Conservation (phyloP, 2,329 filamentous ascomycete genomes). For the Bipolaris gigantea region DNA sequence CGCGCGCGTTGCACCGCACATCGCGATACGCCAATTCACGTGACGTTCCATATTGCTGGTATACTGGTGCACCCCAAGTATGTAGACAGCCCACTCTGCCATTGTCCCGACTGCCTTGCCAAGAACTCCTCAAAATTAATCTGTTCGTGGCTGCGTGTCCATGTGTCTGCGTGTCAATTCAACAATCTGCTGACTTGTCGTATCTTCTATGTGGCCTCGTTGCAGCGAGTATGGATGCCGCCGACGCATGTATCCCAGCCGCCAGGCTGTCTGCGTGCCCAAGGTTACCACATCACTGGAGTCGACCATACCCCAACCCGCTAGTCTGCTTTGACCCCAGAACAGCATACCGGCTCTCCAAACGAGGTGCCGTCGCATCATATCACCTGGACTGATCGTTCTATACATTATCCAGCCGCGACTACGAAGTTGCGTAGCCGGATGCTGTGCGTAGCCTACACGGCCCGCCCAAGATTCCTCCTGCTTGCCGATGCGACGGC, state of each 20-base stretch:
- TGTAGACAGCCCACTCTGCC: too few relatives aligned
- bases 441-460: background rate
- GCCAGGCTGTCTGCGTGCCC: background rate
- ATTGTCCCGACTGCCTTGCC: background rate
- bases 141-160: background rate
- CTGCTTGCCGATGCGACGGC: background rate
- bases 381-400: background rate
- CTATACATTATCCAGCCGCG: background rate
- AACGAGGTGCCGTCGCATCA: background rate
- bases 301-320: background rate
- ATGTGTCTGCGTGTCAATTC: background rate
- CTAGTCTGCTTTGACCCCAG: background rate
- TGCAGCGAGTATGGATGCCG: background rate
- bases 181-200: background rate
- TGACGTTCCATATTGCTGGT: background rate
- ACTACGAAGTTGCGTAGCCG: background rate
- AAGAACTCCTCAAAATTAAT: background rate
- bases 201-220: background rate
- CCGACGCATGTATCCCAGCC: background rate
- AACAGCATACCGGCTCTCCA: background rate
- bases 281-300: background rate
- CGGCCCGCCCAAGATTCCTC: background rate
- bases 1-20: background rate
- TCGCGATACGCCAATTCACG: conserved; percentile 9
- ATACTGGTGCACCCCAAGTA: background rate